These are phyloP conservation scores for Phytophthora aleatoria DNA, from an alignment of 352 stramenopile species.

Conservation along the genomic window DNA sequence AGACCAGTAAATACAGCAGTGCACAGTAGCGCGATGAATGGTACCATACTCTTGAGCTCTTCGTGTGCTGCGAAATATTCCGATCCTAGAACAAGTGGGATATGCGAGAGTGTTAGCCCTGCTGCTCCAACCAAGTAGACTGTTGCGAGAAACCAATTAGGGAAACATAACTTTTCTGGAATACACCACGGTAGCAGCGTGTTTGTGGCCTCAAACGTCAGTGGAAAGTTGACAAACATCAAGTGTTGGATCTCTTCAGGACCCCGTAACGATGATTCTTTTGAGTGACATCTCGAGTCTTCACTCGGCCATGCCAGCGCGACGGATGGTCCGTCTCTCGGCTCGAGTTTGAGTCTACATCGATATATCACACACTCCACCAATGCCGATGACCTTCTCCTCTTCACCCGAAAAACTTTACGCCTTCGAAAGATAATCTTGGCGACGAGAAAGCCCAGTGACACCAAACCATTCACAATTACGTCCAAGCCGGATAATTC, in stretches of 20 bases:
- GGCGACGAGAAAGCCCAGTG: constrained; percentile 27
- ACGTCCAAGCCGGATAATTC: constrained; percentile 27
- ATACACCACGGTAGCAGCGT: constrained; percentile 16
- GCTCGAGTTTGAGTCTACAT: constrained; percentile 20
- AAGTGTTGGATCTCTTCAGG: constrained; percentile 31
- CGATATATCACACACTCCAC: constrained; percentile 37
- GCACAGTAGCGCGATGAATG: not conserved
- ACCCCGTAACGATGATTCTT: constrained; percentile 1
- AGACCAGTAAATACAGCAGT: constrained; percentile 2
- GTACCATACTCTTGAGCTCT: not conserved
- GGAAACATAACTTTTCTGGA: not conserved
- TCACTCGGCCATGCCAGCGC: not conserved
- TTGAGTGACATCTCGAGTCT: constrained; percentile 8
- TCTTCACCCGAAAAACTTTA: constrained; percentile 5
- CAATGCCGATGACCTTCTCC: constrained; percentile 6
- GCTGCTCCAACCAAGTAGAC: constrained; percentile 8
- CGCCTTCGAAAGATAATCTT: constrained; percentile 38
- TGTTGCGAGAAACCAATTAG: not conserved
- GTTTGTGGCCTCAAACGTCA: constrained; percentile 10
- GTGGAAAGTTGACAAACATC: constrained; percentile 23
- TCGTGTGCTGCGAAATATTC: not conserved
- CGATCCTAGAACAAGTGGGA: not conserved
- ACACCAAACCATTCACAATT: constrained; percentile 33
- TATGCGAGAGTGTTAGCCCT: constrained; percentile 17
- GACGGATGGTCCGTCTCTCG: not conserved